phyloP scores from a whole-genome alignment of 2,329 filamentous ascomycete genomes.

The Pestalotiopsis sp. region DNA sequence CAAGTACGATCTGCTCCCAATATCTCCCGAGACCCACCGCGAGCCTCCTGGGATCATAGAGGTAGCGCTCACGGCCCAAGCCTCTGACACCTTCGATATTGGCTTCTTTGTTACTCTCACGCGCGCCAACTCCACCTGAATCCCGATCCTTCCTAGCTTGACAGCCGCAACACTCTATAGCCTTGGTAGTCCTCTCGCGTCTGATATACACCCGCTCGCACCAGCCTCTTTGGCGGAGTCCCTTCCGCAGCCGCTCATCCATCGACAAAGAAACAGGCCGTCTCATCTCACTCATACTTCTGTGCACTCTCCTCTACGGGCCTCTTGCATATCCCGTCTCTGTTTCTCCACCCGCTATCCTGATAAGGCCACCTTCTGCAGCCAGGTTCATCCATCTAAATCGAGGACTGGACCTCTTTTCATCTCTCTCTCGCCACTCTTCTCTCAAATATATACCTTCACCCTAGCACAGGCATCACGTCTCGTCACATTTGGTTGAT shows the following conservation, averaged over 20 bases:
- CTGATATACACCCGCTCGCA: slow-evolving; percentile 24
- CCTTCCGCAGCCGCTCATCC: slow-evolving; percentile 25
- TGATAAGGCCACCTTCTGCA: slow-evolving; percentile 18
- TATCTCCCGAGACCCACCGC: slow-evolving; percentile 22
- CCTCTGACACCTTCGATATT: slow-evolving; percentile 29
- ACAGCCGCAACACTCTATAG: slow-evolving; percentile 18
- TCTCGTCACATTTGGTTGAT: slow-evolving; percentile 18
- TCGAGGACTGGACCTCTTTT: slow-evolving; percentile 22
- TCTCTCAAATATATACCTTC: slow-evolving; percentile 20
- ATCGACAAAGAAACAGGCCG: slow-evolving; percentile 32
- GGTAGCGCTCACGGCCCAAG: slow-evolving; percentile 17
- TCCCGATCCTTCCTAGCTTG: slow-evolving; percentile 20
- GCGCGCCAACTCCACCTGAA: slow-evolving; percentile 1
- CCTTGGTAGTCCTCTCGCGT: slow-evolving; percentile 11
- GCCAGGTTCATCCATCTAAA: slow-evolving; percentile 23
- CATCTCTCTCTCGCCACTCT: slow-evolving; percentile 14
- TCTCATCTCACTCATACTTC: slow-evolving; percentile 26
- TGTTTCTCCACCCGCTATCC: slow-evolving; percentile 23
- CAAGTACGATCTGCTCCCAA: slow-evolving; percentile 21
- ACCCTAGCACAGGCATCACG: slow-evolving; percentile 33
- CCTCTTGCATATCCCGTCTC: slow-evolving; percentile 24
- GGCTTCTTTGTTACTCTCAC: slow-evolving; percentile 31
- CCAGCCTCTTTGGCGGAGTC: slow-evolving; percentile 27
- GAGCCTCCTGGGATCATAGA: slow-evolving; percentile 8
- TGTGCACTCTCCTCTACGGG: slow-evolving; percentile 24